Conservation (phyloP, 345 rosid genomes). For the Syzygium aromaticum region DNA sequence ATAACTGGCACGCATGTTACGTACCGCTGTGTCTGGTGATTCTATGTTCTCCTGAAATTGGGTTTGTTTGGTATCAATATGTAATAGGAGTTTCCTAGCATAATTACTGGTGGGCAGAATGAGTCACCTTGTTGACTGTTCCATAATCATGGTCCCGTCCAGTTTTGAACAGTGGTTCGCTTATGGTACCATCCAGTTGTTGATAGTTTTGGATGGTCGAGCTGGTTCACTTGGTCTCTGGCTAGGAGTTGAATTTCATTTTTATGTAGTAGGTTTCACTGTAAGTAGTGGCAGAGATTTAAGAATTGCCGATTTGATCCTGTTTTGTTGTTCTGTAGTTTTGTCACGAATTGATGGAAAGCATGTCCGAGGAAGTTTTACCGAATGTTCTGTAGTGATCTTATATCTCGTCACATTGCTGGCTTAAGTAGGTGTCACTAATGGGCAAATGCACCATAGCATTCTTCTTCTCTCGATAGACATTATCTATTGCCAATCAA, state of each 20-base stretch:
- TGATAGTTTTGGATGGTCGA: neutral
- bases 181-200: neutral
- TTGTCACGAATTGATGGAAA: neutral
- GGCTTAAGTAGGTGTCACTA: neutral
- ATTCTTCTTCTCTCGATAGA: neutral
- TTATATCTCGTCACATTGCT: neutral
- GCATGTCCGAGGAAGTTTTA: neutral
- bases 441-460: neutral
- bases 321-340: neutral
- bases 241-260: neutral
- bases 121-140: neutral
- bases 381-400: neutral
- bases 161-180: neutral
- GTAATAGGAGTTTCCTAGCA: neutral
- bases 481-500: neutral
- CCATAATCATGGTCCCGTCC: neutral
- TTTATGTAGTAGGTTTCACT: neutral
- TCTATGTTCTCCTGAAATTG: neutral
- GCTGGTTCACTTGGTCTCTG: neutral
- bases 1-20: slow-evolving; percentile 30
- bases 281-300: neutral
- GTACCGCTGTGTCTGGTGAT: slow-evolving; percentile 46
- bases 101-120: neutral
- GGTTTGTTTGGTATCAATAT: neutral
- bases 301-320: neutral